Base-by-base conservation (phyloP, 768 basidiomycete genomes). In the Mycena chlorophos region DNA sequence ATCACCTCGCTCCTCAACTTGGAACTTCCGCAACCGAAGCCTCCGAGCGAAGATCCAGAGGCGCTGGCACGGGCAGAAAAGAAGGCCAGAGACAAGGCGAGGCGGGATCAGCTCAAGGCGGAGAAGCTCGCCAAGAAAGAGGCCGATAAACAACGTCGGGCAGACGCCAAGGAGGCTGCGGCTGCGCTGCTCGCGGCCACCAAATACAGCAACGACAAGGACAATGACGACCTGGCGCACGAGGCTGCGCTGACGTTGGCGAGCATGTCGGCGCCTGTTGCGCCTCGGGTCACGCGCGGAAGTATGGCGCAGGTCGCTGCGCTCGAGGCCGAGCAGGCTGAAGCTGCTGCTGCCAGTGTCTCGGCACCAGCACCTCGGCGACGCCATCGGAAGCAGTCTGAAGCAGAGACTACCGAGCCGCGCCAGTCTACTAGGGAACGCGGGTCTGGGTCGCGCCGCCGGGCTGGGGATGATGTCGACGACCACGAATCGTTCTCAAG, bases 1-100 rank as follows among this genome's bases (percentile, higher is more conserved):
- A 69, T 95, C 23, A 72, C 76, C 0, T 85, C 88, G 0, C 69
- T 97, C 10, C 84, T 94, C 66, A 73, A 73, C 57, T 89, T 82
- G 56, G 88, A 89, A 55, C 66, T 91, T 16, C 68, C 78, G 20
- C 89, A 86, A 59, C 84, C 82, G 2, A 82, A 82, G 0, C 81
- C 84, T 0, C 83, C 87, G 0, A 79, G 83, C 23, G 14, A 22
- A 10, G 45, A 72, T 47, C 70, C 71, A 6, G 55, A 19, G 19
- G 34, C 17, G 3, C 13, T 20, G 3, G 77, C 77, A 29, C 75
- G 72, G 51, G 60, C 54, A 48, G 25, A 23, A 17, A 58, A 50
- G 42, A 47, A n/a, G 22, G 4, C 6, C 8, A 25, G n/a, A 25
- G 23, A 25, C 10, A 46, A 46, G 27, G 45, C 20, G 12, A 46